These are phyloP conservation scores for Camelina neglecta DNA, from an alignment of 345 rosid species.

Conservation along the genomic window DNA sequence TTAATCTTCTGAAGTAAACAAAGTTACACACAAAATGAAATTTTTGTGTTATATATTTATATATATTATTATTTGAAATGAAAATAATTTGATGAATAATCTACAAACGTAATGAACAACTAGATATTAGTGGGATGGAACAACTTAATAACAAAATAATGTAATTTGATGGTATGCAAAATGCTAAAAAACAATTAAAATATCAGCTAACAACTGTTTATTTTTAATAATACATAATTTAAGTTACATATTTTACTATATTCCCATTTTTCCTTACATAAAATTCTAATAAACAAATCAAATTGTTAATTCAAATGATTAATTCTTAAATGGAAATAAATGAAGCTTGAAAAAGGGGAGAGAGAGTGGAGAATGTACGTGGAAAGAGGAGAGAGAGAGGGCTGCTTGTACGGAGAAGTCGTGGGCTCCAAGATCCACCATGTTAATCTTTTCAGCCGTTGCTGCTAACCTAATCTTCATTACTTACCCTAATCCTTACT, in stretches of 20 bases:
- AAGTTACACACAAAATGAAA: no score
- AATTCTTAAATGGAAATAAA: neutral
- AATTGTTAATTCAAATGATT: neutral
- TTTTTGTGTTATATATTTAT: no score
- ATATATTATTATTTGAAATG: no score
- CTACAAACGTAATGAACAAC: neutral
- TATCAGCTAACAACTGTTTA: neutral
- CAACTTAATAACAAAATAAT: neutral
- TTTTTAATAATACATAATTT: neutral
- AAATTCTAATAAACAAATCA: neutral
- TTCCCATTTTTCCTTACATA: neutral
- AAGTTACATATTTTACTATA: neutral
- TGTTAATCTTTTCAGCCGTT: slow-evolving; percentile 17
- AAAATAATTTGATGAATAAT: neutral
- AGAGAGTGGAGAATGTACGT: slow-evolving; percentile 45
- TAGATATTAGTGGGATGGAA: no score
- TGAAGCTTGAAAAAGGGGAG: neutral
- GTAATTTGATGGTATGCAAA: neutral
- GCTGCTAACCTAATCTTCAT: slow-evolving; percentile 9
- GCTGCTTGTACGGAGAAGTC: slow-evolving; percentile 55
- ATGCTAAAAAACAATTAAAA: neutral
- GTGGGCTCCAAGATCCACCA: slow-evolving; percentile 46
- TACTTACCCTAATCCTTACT: slow-evolving; percentile 37
- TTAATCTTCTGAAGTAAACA: no score
- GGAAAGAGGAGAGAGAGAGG: slow-evolving; percentile 47